Conservation (phyloP, 2,329 filamentous ascomycete genomes). For the Colletotrichum orchidophilum region DNA sequence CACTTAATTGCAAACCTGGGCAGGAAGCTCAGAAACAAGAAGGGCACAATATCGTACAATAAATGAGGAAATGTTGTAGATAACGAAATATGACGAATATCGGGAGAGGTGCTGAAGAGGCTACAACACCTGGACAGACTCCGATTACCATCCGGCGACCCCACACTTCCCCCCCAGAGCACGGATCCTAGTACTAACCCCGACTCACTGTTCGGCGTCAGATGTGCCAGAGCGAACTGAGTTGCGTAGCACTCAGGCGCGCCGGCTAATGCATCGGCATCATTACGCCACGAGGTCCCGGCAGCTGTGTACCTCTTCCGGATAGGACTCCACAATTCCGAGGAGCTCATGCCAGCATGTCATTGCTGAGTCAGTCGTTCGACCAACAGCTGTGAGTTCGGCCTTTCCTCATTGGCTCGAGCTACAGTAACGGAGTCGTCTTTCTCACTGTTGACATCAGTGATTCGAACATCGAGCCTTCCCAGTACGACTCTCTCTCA, state of each 20-base stretch:
- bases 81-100: conserved; percentile 8
- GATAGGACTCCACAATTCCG: conserved; percentile 10
- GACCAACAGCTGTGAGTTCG: background rate
- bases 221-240: background rate
- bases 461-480: conserved; percentile 16
- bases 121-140: background rate
- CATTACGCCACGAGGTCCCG: background rate
- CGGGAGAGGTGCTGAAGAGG: background rate
- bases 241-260: background rate
- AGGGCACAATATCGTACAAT: background rate
- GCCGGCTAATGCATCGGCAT: conserved; percentile 20
- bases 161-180: conserved; percentile 1
- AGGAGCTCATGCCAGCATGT: background rate
- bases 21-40: no score
- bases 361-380: conserved; percentile 14
- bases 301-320: background rate
- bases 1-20: background rate
- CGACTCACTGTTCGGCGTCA: background rate
- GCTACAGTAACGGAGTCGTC: background rate
- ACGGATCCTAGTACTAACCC: background rate
- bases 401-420: conserved; percentile 8
- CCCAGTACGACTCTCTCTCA: background rate
- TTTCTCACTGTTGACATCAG: conserved; percentile 23
- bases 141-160: conserved; percentile 16
- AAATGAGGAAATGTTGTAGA: background rate